Conservation (phyloP, 257 asterid genomes). For the Plantago elongata region DNA sequence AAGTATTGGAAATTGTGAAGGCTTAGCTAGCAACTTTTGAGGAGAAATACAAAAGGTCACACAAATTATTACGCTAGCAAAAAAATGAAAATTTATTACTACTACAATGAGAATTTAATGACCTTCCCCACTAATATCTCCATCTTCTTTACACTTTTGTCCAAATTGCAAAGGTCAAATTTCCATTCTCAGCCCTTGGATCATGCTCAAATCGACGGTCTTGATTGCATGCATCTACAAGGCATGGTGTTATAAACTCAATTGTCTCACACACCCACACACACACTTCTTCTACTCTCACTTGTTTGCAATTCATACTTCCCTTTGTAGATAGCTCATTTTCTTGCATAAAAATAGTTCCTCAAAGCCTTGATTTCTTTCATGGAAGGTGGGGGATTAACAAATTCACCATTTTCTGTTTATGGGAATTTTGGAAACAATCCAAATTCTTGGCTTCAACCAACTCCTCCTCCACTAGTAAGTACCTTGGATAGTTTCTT, state of each 20-base stretch:
- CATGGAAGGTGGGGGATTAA: constrained; percentile 44
- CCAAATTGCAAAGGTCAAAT: constrained; percentile 30
- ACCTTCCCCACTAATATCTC: constrained; percentile 34
- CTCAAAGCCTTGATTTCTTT: background rate
- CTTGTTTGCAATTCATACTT: constrained; percentile 5
- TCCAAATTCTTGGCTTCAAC: constrained; percentile 19
- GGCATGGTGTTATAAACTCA: constrained; percentile 18
- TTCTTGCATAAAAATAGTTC: constrained; percentile 25
- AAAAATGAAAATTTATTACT: constrained; percentile 20
- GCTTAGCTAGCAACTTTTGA: background rate
- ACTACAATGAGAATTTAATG: constrained; percentile 23
- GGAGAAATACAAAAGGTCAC: constrained; percentile 22
- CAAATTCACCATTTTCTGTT: constrained; percentile 2
- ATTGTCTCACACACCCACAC: constrained; percentile 14
- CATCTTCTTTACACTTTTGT: constrained; percentile 27
- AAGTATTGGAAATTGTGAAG: constrained; percentile 15
- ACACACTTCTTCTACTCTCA: constrained; percentile 2
- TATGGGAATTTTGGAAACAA: constrained; percentile 19
- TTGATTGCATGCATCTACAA: constrained; percentile 35
- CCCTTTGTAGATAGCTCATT: constrained; percentile 23
- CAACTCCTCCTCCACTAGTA: constrained; percentile 28
- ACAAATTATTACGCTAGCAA: constrained; percentile 14
- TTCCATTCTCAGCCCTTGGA: constrained; percentile 43
- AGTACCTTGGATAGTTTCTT: constrained; percentile 35
- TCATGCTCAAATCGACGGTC: constrained; percentile 36